Conservation (phyloP, 345 rosid genomes). For the Pugionium dolabratum region DNA sequence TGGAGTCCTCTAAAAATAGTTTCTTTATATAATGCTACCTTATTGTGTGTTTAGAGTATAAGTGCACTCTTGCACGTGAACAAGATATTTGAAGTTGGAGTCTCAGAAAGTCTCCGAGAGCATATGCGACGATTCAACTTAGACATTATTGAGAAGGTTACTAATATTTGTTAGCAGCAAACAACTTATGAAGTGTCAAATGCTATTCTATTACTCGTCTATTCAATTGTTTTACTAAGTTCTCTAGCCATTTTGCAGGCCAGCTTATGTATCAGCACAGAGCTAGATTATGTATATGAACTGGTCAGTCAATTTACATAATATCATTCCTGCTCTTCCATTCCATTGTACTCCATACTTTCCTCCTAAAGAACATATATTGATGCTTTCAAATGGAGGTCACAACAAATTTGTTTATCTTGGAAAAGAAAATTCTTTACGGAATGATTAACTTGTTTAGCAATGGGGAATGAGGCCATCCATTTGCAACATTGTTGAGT, state of each 20-base stretch:
- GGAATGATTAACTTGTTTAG: slow-evolving; percentile 4
- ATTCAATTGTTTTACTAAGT: slow-evolving; percentile 15
- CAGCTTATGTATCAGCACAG: slow-evolving; percentile 64
- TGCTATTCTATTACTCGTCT: neutral
- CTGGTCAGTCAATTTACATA: slow-evolving; percentile 55
- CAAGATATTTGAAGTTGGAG: slow-evolving; percentile 85
- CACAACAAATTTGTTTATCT: slow-evolving; percentile 15
- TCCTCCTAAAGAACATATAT: slow-evolving; percentile 7
- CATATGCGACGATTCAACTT: slow-evolving; percentile 62
- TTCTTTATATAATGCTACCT: slow-evolving; percentile 12
- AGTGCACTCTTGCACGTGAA: slow-evolving; percentile 78
- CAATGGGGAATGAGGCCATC: neutral
- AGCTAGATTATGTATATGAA: slow-evolving; percentile 85
- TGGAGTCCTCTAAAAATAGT: neutral
- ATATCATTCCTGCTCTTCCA: neutral
- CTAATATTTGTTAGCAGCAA: slow-evolving; percentile 24
- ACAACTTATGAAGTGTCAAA: slow-evolving; percentile 26
- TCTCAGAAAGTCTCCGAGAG: slow-evolving; percentile 67
- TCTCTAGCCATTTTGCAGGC: slow-evolving; percentile 56
- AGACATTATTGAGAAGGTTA: slow-evolving; percentile 76
- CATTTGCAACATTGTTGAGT: slow-evolving; percentile 7
- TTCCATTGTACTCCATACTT: neutral
- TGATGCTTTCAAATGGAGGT: slow-evolving; percentile 26
- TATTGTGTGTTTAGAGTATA: slow-evolving; percentile 54
- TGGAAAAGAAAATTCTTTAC: slow-evolving; percentile 3